phyloP scores from a whole-genome alignment of 495 filamentous ascomycete genomes.

The Hypoxylon intermedium region DNA sequence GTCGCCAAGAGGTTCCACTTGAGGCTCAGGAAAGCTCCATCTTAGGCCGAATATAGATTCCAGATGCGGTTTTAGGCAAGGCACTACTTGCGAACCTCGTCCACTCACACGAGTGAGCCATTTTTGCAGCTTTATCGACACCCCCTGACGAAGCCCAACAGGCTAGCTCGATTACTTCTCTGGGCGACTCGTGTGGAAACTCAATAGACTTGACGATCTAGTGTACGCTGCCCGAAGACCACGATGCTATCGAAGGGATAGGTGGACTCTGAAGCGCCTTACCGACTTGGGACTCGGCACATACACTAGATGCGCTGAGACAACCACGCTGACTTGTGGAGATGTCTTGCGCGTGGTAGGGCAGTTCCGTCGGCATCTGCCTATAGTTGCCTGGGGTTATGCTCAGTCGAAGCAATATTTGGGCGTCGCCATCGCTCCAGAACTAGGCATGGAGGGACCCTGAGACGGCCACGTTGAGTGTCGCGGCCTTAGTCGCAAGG shows the following conservation, averaged over 20 bases:
- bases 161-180: background rate
- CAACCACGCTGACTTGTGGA: constrained; percentile 10
- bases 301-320: constrained; percentile 8
- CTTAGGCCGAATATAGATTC: constrained; percentile 17
- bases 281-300: constrained; percentile 2
- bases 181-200: constrained; percentile 13
- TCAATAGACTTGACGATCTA: constrained; percentile 12
- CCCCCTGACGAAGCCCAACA: background rate
- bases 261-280: background rate
- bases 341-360: constrained; percentile 29
- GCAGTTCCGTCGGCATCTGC: constrained; percentile 7
- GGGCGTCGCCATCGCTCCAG: constrained; percentile 19
- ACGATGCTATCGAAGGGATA: background rate
- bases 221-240: constrained; percentile 3
- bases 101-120: background rate
- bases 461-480: constrained; percentile 32
- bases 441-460: constrained; percentile 26
- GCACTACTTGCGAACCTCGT: background rate
- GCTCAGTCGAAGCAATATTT: background rate
- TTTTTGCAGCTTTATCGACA: constrained; percentile 13
- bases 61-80: background rate
- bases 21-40: constrained; percentile 16
- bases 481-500: constrained; percentile 12
- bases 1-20: constrained; percentile 20
- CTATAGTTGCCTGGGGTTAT: background rate